A percentile compares a stretch with the other conserved stretches of the same genome.
Evolutionary conservation across 2,329 filamentous ascomycete species (phyloP).

Genomic region (Aureobasidium sp.): DNA sequence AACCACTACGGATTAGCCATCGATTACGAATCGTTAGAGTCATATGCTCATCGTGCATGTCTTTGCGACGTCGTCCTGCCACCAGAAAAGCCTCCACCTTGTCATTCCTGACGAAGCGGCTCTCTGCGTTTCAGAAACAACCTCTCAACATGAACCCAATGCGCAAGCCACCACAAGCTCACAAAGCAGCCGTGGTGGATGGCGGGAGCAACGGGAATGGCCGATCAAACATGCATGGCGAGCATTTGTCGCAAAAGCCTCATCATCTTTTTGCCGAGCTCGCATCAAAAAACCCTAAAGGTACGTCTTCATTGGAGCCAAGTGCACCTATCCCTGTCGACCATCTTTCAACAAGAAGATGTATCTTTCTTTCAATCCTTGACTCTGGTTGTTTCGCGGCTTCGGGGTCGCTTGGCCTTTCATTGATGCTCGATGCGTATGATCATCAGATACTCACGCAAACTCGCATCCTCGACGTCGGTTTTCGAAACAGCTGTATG

Average conservation of each 20-base stretch:
- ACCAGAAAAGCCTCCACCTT: background rate
- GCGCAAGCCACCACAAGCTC: conserved; percentile 4
- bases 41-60: background rate
- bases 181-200: background rate
- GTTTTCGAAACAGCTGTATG: background rate
- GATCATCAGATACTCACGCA: too few species aligned
- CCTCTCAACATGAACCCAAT: conserved; percentile 6
- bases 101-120: background rate
- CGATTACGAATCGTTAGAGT: background rate
- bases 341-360: background rate
- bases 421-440: background rate
- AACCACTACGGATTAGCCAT: background rate
- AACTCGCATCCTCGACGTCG: background rate
- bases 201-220: conserved; percentile 2
- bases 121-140: conserved; percentile 9
- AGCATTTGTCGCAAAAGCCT: background rate
- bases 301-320: background rate
- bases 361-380: background rate
- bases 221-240: conserved; percentile 9
- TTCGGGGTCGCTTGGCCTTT: background rate
- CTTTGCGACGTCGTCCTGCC: background rate
- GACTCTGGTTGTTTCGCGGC: background rate
- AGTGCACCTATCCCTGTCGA: background rate
- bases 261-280: background rate
- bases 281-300: background rate